Conservation (phyloP, 2,329 filamentous ascomycete species). For the Metarhizium sp. region DNA sequence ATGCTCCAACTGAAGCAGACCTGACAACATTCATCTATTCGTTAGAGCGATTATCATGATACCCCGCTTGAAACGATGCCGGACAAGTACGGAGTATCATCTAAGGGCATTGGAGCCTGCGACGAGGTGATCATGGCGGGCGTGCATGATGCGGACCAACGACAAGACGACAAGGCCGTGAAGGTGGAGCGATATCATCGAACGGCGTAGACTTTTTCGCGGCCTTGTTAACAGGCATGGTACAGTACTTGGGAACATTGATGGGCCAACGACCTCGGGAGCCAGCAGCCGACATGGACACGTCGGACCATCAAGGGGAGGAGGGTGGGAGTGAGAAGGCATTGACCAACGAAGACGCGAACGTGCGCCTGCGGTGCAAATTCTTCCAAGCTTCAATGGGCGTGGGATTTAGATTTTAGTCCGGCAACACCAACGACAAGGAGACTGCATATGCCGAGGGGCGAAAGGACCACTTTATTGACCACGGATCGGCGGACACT, state of each 20-base stretch:
- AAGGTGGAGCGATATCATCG: constrained; percentile 11
- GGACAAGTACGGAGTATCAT: constrained; percentile 16
- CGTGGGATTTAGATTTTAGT: constrained; percentile 1
- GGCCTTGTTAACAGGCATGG: not conserved
- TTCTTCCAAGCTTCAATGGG: not conserved
- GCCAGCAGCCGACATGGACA: constrained; percentile 3
- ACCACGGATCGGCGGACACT: not conserved
- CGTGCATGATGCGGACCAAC: constrained; percentile 24
- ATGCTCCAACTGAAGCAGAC: constrained; percentile 28
- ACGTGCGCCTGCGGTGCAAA: constrained; percentile 1
- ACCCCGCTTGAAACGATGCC: constrained; percentile 30
- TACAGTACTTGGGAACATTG: not conserved
- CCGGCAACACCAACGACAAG: constrained; percentile 9
- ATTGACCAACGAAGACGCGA: constrained; percentile 3
- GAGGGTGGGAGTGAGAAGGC: constrained; percentile 15
- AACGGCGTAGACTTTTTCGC: not conserved
- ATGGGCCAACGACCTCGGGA: constrained; percentile 5
- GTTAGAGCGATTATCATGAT: constrained; percentile 21
- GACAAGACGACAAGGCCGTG: constrained; percentile 16
- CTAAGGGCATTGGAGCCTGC: constrained; percentile 16
- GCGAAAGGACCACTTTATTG: constrained; percentile 5
- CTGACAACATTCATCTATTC: constrained; percentile 35
- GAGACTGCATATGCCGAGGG: constrained; percentile 31
- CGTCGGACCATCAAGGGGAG: constrained; percentile 4
- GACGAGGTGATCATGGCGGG: constrained; percentile 23